Conservation (phyloP, 108 stramenopile genomes). For the Stephanodiscus triporus region DNA sequence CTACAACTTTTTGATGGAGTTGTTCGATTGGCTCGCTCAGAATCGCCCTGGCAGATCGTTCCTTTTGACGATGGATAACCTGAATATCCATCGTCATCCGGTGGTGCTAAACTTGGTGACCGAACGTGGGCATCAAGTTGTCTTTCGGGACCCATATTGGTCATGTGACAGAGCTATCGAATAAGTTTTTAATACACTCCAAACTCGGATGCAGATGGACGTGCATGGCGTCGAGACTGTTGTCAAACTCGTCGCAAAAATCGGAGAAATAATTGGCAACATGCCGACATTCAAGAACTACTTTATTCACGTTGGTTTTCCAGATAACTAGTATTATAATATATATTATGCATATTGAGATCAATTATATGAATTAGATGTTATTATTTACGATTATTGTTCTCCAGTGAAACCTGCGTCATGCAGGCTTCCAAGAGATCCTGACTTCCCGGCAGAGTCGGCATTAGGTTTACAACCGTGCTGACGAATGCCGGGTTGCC, state of each 20-base stretch:
- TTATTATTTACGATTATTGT: no score
- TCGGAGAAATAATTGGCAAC: not conserved
- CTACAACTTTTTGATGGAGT: not conserved
- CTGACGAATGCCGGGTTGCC: no score
- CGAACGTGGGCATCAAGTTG: not conserved
- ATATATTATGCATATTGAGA: no score
- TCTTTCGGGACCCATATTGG: slow-evolving; percentile 16
- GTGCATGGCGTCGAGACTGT: not conserved
- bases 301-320: not conserved
- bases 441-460: no score
- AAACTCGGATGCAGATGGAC: slow-evolving; percentile 1
- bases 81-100: no score
- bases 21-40: not conserved
- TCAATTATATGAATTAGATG: no score
- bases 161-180: slow-evolving; percentile 20
- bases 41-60: slow-evolving; percentile 8
- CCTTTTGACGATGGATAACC: slow-evolving; percentile 19
- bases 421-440: no score
- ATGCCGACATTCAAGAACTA: not conserved
- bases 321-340: not conserved
- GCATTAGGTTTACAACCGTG: no score
- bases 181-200: slow-evolving; percentile 25
- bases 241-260: not conserved
- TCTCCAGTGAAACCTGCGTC: no score
- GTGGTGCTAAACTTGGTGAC: slow-evolving; percentile 1